Evolutionary conservation across 345 rosid species (phyloP), one percentile per base, ranked within the genome.

Genomic region (Capsella bursapastoris): DNA sequence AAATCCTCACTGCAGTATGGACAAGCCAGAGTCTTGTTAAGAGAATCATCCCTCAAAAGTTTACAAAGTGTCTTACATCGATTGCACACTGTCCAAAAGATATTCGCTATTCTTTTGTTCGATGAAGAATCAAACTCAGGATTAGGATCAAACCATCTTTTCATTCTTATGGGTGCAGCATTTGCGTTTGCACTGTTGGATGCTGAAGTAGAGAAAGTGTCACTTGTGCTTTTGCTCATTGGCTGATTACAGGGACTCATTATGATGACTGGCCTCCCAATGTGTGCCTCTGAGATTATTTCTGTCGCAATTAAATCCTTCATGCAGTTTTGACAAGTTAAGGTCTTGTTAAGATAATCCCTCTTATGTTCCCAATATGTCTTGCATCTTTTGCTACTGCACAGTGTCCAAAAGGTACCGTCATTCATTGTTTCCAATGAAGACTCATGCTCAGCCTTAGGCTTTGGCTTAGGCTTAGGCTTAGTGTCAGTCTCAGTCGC

Each of bases 11-110:
- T 66, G 67, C 98, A 92, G 48, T 81, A 84, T 4, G 89, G 92
- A 78, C 96, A 92, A 27, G 84, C 71, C 58, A 92, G 80, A 40
- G 82, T 88, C 60, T 84, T 87, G 77, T 90, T 85, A 53, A 87
- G 83, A 77, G 85, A 86, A 7, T 6, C 5, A 52, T 75, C 25
- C 74, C 89, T 86, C 72, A 79, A 75, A 78, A 83, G 85, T 47
- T 86, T 87, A 61, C 74, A 88, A 61, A 83, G 88, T n/a, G 87
- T 87, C 84, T 78, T 85, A 82, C 98, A 92, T 57, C 68, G 73
- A 48, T 75, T 82, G 81, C 98, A 93, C 53, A 82, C 45, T 52
- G 98, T 93, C 97, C 98, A 89, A 69, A 89, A 90, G 13, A 90
- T 90, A 31, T 25, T 66, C 15, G 37, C 2, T 34, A 37, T 71